phyloP scores from a whole-genome alignment of 2,329 filamentous ascomycete species.

The Fusarium graminum region DNA sequence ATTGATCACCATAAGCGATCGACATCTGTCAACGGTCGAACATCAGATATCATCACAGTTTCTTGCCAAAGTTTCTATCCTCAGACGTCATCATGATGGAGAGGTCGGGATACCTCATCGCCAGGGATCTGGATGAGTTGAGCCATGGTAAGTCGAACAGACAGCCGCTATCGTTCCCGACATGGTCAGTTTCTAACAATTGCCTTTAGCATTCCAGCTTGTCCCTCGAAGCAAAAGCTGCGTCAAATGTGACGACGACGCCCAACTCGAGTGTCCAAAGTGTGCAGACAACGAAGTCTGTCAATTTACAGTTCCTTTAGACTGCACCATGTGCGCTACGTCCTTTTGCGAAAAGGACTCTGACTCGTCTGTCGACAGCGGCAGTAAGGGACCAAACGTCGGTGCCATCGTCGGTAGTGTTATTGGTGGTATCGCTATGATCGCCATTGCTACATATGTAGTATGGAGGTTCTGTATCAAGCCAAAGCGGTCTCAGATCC shows the following conservation, averaged over 20 bases:
- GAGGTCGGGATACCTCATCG: slow-evolving; percentile 39
- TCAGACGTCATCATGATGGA: slow-evolving; percentile 43
- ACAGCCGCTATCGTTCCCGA: neutral
- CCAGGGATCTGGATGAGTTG: slow-evolving; percentile 51
- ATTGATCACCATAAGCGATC: slow-evolving; percentile 47
- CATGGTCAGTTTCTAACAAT: slow-evolving; percentile 24
- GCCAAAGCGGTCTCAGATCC: slow-evolving; percentile 74
- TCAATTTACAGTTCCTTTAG: slow-evolving; percentile 59
- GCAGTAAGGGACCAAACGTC: slow-evolving; percentile 70
- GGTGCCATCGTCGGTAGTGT: slow-evolving; percentile 94
- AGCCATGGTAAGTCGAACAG: slow-evolving; percentile 48
- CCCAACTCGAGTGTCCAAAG: slow-evolving; percentile 60
- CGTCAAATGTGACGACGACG: slow-evolving; percentile 59
- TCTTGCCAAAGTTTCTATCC: slow-evolving; percentile 12
- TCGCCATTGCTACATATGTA: slow-evolving; percentile 81
- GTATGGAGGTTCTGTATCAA: slow-evolving; percentile 92
- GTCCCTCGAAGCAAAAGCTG: slow-evolving; percentile 59
- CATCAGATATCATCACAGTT: slow-evolving; percentile 21
- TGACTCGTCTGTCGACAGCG: slow-evolving; percentile 37
- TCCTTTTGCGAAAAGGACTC: slow-evolving; percentile 59
- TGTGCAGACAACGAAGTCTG: slow-evolving; percentile 61
- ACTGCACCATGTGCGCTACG: slow-evolving; percentile 62
- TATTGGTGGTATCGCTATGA: slow-evolving; percentile 81
- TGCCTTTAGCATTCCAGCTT: slow-evolving; percentile 52
- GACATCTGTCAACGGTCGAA: slow-evolving; percentile 31